A percentile compares a stretch with the other conserved stretches of the same genome.
These are phyloP conservation scores for Pyrus hybrid DNA, from an alignment of 331 rosid genomes.

Conservation along the genomic window DNA sequence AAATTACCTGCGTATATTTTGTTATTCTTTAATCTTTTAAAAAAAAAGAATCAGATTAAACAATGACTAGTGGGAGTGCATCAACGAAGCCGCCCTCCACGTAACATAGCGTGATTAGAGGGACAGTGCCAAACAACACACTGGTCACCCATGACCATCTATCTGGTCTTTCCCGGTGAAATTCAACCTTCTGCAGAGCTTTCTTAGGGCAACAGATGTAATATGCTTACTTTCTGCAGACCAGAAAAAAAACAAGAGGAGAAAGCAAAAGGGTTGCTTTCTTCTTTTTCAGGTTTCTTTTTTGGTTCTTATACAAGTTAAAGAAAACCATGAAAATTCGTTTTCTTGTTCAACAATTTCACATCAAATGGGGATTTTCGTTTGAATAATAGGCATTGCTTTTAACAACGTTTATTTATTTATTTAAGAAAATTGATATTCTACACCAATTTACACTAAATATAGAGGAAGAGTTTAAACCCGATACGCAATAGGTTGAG, in stretches of 20 bases:
- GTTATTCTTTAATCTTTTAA: neutral
- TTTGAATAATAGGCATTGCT: too few relatives aligned
- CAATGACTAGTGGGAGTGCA: slow-evolving; percentile 16
- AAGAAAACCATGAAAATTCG: too few relatives aligned
- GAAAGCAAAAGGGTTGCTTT: too few relatives aligned
- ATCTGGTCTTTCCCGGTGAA: slow-evolving; percentile 16
- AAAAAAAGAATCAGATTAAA: neutral
- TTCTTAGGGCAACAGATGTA: neutral
- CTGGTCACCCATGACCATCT: slow-evolving; percentile 16
- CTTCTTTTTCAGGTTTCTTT: neutral
- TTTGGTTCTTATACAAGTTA: neutral
- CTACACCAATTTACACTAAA: too few relatives aligned
- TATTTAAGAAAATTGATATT: too few relatives aligned
- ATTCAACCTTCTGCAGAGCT: neutral
- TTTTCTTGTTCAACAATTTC: too few relatives aligned
- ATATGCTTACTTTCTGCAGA: neutral
- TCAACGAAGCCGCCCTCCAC: slow-evolving; percentile 6
- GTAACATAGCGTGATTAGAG: slow-evolving; percentile 6
- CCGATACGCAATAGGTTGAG: accelerated
- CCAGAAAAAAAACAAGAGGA: too few relatives aligned
- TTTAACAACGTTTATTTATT: too few relatives aligned
- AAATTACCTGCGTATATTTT: too few relatives aligned
- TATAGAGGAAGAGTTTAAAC: accelerated
- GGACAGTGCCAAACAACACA: slow-evolving; percentile 15
- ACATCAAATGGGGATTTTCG: too few relatives aligned